phyloP scores from a whole-genome alignment of 2,329 filamentous ascomycete species.

The Verticillium alfalfae region DNA sequence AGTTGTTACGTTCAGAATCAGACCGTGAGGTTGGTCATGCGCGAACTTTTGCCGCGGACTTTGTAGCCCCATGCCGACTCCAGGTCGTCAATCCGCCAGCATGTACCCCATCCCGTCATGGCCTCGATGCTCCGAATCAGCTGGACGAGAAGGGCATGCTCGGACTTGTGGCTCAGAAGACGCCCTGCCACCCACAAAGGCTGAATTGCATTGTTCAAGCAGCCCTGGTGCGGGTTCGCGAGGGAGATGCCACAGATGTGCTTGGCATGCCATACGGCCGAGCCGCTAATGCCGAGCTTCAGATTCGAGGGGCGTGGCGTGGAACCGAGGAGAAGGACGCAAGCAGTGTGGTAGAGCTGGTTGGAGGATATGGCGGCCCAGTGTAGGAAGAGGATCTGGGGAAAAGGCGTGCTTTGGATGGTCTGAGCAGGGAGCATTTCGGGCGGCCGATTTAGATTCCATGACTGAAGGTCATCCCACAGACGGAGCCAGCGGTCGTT shows the following conservation, averaged over 20 bases:
- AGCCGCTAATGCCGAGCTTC: conserved; percentile 21
- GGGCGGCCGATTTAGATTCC: conserved; percentile 37
- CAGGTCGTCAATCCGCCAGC: conserved; percentile 47
- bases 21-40: background rate
- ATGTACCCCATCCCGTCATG: conserved; percentile 46
- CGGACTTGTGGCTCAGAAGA: conserved; percentile 43
- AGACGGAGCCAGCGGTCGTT: conserved; percentile 37
- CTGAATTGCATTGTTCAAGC: conserved; percentile 52
- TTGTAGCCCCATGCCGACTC: conserved; percentile 35
- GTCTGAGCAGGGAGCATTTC: conserved; percentile 40
- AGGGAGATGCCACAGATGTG: conserved; percentile 51
- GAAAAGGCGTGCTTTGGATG: conserved; percentile 38
- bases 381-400: conserved; percentile 45
- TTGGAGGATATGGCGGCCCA: conserved; percentile 52
- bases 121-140: conserved; percentile 44
- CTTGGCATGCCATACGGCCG: conserved; percentile 48
- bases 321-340: conserved; percentile 42
- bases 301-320: conserved; percentile 23
- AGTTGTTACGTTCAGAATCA: background rate
- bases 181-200: conserved; percentile 51
- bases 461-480: conserved; percentile 44
- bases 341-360: conserved; percentile 52
- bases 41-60: conserved; percentile 9
- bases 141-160: conserved; percentile 31
- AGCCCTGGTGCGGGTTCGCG: conserved; percentile 49